Evolutionary conservation across 345 rosid genomes (phyloP).

Genomic region (Brassica rapa): DNA sequence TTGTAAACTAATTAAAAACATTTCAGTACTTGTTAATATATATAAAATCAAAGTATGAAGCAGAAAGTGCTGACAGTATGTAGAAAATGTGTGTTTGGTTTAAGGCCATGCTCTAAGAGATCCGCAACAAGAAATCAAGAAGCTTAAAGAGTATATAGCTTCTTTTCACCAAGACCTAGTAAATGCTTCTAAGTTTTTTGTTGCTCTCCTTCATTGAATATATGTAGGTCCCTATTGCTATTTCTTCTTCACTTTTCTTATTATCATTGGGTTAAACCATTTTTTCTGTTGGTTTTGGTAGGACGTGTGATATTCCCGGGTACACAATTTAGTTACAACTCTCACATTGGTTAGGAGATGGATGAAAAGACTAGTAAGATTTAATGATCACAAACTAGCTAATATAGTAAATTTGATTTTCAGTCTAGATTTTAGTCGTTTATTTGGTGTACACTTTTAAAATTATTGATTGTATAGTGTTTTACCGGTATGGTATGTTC

Average conservation of each 20-base stretch:
- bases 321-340: conserved; percentile 22
- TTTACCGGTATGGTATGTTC: neutral
- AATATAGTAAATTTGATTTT: neutral
- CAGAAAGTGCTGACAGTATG: conserved; percentile 12
- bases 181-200: neutral
- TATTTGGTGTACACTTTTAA: neutral
- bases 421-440: neutral
- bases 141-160: conserved; percentile 19
- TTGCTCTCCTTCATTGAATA: conserved; percentile 29
- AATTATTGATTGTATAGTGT: neutral
- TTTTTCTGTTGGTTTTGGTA: conserved; percentile 20
- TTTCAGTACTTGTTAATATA: neutral
- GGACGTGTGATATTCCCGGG: conserved; percentile 26
- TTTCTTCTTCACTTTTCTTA: neutral
- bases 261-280: conserved; percentile 5
- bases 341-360: conserved; percentile 13
- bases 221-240: conserved; percentile 28
- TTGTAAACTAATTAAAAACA: conserved; percentile 5
- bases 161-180: conserved; percentile 31
- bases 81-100: conserved; percentile 31
- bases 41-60: conserved; percentile 1
- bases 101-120: conserved; percentile 14
- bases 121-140: conserved; percentile 26
- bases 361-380: neutral
- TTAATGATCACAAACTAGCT: neutral